Evolutionary conservation across 106 monocot species (phyloP).

Genomic region (Acanthochlamys bracteata): DNA sequence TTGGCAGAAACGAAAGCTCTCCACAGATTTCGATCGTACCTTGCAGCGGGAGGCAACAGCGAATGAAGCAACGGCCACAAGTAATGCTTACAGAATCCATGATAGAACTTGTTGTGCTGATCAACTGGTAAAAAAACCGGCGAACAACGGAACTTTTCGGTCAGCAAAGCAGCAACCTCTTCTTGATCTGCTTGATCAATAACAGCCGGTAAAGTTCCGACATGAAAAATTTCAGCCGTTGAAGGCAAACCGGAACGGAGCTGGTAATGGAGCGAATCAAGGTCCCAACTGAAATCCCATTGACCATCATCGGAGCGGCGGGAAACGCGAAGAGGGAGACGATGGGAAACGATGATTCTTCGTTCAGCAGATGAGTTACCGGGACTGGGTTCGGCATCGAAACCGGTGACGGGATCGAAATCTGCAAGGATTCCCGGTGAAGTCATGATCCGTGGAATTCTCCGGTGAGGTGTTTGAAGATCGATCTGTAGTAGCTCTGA

Average conservation of each 20-base stretch:
- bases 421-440: conserved; percentile 38
- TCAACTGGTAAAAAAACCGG: conserved; percentile 61
- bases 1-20: conserved; percentile 69
- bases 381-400: conserved; percentile 3
- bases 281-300: conserved; percentile 40
- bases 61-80: conserved; percentile 88
- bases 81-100: conserved; percentile 89
- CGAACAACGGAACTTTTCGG: conserved; percentile 44
- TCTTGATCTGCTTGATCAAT: conserved; percentile 29
- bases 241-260: conserved; percentile 57
- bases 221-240: conserved; percentile 35
- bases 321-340: conserved; percentile 26
- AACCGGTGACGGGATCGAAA: too few relatives aligned
- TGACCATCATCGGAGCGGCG: conserved; percentile 16
- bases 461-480: conserved; percentile 13
- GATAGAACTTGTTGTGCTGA: conserved; percentile 57
- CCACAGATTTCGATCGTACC: conserved; percentile 30
- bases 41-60: conserved; percentile 58
- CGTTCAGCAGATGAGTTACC: conserved; percentile 15
- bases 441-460: conserved; percentile 30
- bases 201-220: conserved; percentile 48
- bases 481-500: conserved; percentile 3
- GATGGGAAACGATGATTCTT: conserved; percentile 50
- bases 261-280: conserved; percentile 49
- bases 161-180: conserved; percentile 30